Conservation (phyloP, 306 rosid genomes). For the Cucumis melo region DNA sequence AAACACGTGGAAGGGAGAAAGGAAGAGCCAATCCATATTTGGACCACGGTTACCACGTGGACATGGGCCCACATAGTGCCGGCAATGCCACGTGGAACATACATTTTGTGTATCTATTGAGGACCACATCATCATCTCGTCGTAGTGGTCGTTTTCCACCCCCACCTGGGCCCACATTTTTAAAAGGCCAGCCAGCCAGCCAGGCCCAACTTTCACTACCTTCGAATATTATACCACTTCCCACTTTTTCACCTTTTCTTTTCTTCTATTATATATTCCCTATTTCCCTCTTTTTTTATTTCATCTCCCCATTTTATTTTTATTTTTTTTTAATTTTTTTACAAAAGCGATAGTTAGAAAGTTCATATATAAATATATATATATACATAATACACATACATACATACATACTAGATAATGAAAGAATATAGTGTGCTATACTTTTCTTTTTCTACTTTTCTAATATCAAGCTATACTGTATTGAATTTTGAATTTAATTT, state of each 20-base stretch:
- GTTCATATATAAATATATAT: too few relatives aligned
- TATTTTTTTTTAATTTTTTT: not conserved
- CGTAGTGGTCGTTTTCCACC: not conserved
- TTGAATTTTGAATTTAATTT: too few relatives aligned
- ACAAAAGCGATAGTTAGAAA: not conserved
- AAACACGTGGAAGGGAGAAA: slow-evolving; percentile 21
- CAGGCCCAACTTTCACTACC: slow-evolving; percentile 6
- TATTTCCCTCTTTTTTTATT: not conserved
- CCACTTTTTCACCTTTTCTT: slow-evolving; percentile 1
- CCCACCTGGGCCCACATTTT: slow-evolving; percentile 2
- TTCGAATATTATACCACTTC: not conserved
- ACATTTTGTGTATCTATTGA: not conserved
- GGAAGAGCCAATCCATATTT: not conserved
- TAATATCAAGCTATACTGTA: too few relatives aligned
- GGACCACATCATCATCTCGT: slow-evolving; percentile 41
- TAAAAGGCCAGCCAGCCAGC: not conserved
- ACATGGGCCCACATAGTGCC: slow-evolving; percentile 30
- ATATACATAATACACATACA: too few relatives aligned
- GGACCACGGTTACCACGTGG: slow-evolving; percentile 40
- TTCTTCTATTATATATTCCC: not conserved
- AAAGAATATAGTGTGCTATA: too few relatives aligned
- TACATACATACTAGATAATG: not conserved
- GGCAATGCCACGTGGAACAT: slow-evolving; percentile 40
- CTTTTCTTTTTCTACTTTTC: too few relatives aligned
- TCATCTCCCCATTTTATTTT: not conserved